phyloP scores from a whole-genome alignment of 345 rosid species.

The Salix exigua region DNA sequence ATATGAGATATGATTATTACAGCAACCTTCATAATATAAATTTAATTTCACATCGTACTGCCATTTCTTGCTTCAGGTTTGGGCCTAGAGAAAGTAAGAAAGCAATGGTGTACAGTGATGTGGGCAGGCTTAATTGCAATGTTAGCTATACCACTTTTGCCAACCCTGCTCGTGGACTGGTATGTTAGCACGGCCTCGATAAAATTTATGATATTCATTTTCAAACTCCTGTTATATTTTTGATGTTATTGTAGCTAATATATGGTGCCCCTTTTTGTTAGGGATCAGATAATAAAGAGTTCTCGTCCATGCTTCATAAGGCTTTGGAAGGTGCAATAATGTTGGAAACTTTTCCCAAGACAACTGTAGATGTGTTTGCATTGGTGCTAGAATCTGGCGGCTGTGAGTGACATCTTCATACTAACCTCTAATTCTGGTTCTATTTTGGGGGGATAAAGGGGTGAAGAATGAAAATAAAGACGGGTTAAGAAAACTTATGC shows the following conservation, averaged over 20 bases:
- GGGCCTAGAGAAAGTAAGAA: slow-evolving; percentile 99
- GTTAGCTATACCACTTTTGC: slow-evolving; percentile 88
- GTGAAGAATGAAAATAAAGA: not conserved
- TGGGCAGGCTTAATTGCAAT: slow-evolving; percentile 76
- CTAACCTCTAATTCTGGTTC: not conserved
- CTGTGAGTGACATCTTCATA: slow-evolving; percentile 49
- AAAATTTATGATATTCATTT: not conserved
- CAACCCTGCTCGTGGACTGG: slow-evolving; percentile 67
- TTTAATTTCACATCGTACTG: not conserved
- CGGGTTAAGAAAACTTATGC: not conserved
- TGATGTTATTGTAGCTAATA: slow-evolving; percentile 5
- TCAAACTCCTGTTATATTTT: slow-evolving; percentile 3
- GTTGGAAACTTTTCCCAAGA: slow-evolving; percentile 82
- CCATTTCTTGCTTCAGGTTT: slow-evolving; percentile 45
- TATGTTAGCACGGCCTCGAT: slow-evolving; percentile 15
- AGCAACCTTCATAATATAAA: not conserved
- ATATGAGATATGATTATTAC: not conserved
- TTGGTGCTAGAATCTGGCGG: slow-evolving; percentile 96
- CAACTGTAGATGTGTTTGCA: slow-evolving; percentile 93
- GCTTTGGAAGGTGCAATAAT: slow-evolving; percentile 86
- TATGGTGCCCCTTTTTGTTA: slow-evolving; percentile 20
- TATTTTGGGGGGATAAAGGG: not conserved
- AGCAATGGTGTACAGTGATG: slow-evolving; percentile 83
- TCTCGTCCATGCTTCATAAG: slow-evolving; percentile 86
- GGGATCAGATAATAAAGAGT: slow-evolving; percentile 79